Evolutionary conservation across 2,329 filamentous ascomycete genomes (phyloP).

Genomic region (Claviceps arundinis): DNA sequence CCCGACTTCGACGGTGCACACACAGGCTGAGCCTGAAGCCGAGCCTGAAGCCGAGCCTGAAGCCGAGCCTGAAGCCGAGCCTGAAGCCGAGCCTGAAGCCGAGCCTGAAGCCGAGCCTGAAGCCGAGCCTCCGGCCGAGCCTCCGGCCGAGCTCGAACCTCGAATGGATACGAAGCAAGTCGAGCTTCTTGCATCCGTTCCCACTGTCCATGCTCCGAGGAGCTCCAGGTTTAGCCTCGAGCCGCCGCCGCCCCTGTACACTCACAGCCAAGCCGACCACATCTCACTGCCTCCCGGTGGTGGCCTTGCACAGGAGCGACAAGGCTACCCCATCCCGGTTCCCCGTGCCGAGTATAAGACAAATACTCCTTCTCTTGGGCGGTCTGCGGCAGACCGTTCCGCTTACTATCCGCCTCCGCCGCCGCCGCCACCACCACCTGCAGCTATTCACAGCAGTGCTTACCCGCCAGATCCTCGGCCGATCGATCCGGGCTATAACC

Average conservation of each 20-base stretch:
- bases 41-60: no score
- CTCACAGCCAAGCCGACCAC: slow-evolving; percentile 10
- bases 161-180: slow-evolving; percentile 13
- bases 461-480: slow-evolving; percentile 17
- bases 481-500: slow-evolving; percentile 18
- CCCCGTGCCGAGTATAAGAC: slow-evolving; percentile 6
- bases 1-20: background rate
- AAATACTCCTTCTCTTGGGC: slow-evolving; percentile 11
- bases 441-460: slow-evolving; percentile 12
- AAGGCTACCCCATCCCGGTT: slow-evolving; percentile 4
- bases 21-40: background rate
- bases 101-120: no score
- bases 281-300: slow-evolving; percentile 12
- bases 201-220: slow-evolving; percentile 11
- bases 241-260: slow-evolving; percentile 12
- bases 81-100: background rate
- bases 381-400: slow-evolving; percentile 8
- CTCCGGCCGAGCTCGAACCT: slow-evolving; percentile 1
- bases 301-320: slow-evolving; percentile 11
- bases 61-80: background rate
- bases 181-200: slow-evolving; percentile 12
- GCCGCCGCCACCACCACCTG: background rate
- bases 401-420: slow-evolving; percentile 15
- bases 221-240: slow-evolving; percentile 15
- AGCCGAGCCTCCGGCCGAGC: no score